phyloP scores from a whole-genome alignment of 305 asterid species.

The Fraxinus xanthoxyloides region DNA sequence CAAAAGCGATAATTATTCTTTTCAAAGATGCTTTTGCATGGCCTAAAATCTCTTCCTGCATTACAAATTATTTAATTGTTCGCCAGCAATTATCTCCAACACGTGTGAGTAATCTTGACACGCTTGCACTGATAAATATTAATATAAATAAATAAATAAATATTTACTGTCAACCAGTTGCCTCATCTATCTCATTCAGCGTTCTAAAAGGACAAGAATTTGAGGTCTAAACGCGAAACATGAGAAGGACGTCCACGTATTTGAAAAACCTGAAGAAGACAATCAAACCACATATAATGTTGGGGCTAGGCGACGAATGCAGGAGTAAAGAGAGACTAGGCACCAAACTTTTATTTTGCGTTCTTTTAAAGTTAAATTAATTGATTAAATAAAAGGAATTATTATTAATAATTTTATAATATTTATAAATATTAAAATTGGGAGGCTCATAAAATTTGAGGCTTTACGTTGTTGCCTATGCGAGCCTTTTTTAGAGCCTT shows the following conservation, averaged over 20 bases:
- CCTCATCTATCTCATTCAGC: not conserved
- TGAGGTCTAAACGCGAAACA: not conserved
- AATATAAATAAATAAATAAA: not conserved
- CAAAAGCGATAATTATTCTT: slow-evolving; percentile 26
- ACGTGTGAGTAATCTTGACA: not conserved
- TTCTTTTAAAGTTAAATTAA: not conserved
- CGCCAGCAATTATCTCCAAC: slow-evolving; percentile 4
- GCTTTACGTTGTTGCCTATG: not conserved
- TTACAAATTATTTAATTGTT: slow-evolving; percentile 12
- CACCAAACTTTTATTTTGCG: not conserved
- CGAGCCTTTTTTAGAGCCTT: not conserved
- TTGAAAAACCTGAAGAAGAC: not conserved
- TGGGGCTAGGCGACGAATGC: not conserved
- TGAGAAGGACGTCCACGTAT: not conserved
- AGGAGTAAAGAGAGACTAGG: not conserved
- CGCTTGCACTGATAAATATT: not conserved
- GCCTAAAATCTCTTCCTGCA: slow-evolving; percentile 22
- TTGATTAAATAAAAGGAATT: not conserved
- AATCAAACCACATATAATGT: not conserved
- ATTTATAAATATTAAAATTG: too few species aligned
- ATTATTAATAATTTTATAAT: too few species aligned
- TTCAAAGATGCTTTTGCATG: slow-evolving; percentile 46
- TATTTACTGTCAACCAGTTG: not conserved
- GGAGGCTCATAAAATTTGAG: not conserved
- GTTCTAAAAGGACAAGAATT: not conserved